These are phyloP conservation scores for Leccinum uliginosum DNA, from an alignment of 768 basidiomycete species.

Conservation along the genomic window DNA sequence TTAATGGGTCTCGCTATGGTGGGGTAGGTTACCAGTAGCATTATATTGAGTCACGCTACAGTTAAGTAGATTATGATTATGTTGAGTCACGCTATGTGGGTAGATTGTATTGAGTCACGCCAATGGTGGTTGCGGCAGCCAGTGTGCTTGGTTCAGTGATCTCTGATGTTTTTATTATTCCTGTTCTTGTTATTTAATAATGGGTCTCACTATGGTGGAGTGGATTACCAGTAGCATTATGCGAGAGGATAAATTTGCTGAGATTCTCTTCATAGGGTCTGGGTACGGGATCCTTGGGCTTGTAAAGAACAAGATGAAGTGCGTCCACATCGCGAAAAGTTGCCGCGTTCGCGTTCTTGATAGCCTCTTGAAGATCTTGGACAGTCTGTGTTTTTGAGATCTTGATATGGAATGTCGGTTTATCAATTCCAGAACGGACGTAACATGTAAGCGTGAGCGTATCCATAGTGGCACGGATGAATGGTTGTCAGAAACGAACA, in stretches of 20 bases:
- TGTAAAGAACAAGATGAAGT: not conserved
- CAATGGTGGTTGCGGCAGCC: no score
- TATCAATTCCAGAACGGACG: not conserved
- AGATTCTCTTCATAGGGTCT: not conserved
- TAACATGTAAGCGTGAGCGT: not conserved
- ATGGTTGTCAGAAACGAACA: not conserved
- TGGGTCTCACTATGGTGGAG: no score
- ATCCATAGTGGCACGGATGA: not conserved
- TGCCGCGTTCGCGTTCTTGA: not conserved
- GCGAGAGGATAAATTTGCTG: not conserved
- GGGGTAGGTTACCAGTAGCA: no score
- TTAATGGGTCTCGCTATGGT: no score
- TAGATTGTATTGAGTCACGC: no score
- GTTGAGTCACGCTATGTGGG: no score
- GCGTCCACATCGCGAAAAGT: not conserved
- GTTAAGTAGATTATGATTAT: no score
- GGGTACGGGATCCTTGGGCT: not conserved
- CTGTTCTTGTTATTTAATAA: no score
- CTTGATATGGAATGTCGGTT: not conserved
- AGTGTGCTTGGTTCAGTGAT: no score
- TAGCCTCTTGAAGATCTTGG: not conserved
- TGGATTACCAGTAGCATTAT: no score
- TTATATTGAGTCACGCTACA: no score
- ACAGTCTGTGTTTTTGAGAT: not conserved
- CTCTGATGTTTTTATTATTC: no score